phyloP scores from a whole-genome alignment of 345 rosid genomes.

The Eucalyptus dawsonii region DNA sequence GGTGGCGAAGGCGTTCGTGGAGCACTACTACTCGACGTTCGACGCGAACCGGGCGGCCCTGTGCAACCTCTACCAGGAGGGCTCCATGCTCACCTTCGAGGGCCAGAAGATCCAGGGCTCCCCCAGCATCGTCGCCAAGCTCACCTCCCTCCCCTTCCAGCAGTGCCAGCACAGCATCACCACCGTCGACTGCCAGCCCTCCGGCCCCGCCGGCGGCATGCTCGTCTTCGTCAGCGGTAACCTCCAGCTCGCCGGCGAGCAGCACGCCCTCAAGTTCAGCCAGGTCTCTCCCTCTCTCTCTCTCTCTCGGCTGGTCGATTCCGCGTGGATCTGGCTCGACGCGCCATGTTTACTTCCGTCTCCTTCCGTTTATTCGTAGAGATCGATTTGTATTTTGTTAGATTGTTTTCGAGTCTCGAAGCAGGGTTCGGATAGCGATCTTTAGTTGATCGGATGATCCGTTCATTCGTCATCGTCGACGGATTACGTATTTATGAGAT shows the following conservation, averaged over 20 bases:
- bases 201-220: constrained; percentile 38
- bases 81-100: constrained; percentile 86
- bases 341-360: not conserved
- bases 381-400: not conserved
- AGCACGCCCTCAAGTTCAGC: constrained; percentile 42
- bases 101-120: constrained; percentile 92
- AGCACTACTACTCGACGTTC: constrained; percentile 86
- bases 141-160: constrained; percentile 62
- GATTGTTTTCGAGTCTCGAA: not conserved
- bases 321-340: not conserved
- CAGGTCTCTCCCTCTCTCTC: constrained; percentile 5
- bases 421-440: not conserved
- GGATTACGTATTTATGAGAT: not conserved
- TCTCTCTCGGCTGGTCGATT: not conserved
- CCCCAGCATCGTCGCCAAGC: constrained; percentile 68
- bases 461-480: not conserved
- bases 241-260: constrained; percentile 39
- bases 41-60: constrained; percentile 58
- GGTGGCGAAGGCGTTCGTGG: constrained; percentile 79
- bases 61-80: constrained; percentile 72
- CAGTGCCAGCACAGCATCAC: constrained; percentile 33
- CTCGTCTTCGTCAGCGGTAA: constrained; percentile 41
- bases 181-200: constrained; percentile 41
- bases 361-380: not conserved
- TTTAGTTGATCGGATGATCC: not conserved